Base-by-base conservation (phyloP, 495 filamentous ascomycete species). In the Entonaema liquescens region DNA sequence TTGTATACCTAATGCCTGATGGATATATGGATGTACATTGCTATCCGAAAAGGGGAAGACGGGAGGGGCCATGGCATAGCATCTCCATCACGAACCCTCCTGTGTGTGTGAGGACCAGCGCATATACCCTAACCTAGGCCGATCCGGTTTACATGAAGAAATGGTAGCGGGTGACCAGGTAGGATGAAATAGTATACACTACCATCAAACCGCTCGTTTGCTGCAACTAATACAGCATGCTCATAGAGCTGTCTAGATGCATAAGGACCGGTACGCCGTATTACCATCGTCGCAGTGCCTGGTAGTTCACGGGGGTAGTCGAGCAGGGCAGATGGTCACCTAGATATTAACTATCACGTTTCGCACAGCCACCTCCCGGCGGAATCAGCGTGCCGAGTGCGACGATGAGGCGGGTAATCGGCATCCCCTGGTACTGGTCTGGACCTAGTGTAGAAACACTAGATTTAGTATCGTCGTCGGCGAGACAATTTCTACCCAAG, bases 341-440 rank as follows among this genome's bases (percentile, higher is more conserved):
- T 25, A 52, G 62, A 65, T 54, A 19, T 35, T 11, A 19, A 19
- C 26, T 36, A 17, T 36, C 66, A 63, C 59, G 66, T 69, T 69
- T 63, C 59, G 66, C 66, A 53, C 31, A 40, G 59, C 53, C 56
- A 60, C 64, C 64, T 31, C 25, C 35, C 26, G 9, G 23, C 64
- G 59, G 69, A 47, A 65, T 63, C 25, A 33, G 38, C 17, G 59
- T 71, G 62, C 68, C 69, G 69, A 53, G 47, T 64, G 69, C 36
- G 64, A 72, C 69, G 64, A 44, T 55, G 50, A 25, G 21, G 53
- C 65, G 69, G 69, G 56, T 67, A 64, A 19, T 61, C 69, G 69
- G 69, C 69, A 67, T 60, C 54, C 15, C 38, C 49, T 28, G 49
- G 23, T 53, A 28, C 25, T 53, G 11, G 49, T 53, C 42, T 47